Evolutionary conservation across 345 rosid genomes (phyloP).

Genomic region (Eucalyptus sp.): DNA sequence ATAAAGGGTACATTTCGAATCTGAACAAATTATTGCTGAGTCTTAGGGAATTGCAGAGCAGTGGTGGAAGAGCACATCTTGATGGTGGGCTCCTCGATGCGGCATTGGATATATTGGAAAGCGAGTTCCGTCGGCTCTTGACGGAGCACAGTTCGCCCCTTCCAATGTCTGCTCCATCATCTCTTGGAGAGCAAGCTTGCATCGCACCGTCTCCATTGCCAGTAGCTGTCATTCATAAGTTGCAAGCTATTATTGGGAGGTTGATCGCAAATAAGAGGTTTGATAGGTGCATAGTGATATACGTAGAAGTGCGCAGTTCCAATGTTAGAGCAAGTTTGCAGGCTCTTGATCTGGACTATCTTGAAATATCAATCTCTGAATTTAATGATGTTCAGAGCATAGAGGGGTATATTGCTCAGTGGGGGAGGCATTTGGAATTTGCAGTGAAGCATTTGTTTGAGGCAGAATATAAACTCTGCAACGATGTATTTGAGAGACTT

Average conservation of each 20-base stretch:
- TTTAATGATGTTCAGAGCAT: conserved; percentile 87
- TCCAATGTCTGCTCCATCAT: conserved; percentile 64
- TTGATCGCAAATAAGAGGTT: conserved; percentile 76
- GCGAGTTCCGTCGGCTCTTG: conserved; percentile 65
- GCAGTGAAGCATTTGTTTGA: conserved; percentile 97
- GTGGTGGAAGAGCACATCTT: conserved; percentile 23
- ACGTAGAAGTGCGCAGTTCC: conserved; percentile 77
- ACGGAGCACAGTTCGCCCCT: conserved; percentile 82
- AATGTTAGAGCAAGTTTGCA: conserved; percentile 89
- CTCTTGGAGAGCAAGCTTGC: conserved; percentile 53
- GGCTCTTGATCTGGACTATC: conserved; percentile 90
- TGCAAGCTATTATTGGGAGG: conserved; percentile 89
- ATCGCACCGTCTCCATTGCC: conserved; percentile 92
- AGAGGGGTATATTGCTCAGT: conserved; percentile 71
- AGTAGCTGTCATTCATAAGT: conserved; percentile 69
- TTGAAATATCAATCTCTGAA: conserved; percentile 80
- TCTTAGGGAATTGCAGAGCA: conserved; percentile 47
- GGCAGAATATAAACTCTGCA: conserved; percentile 90
- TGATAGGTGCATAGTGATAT: conserved; percentile 71
- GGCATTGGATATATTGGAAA: conserved; percentile 71
- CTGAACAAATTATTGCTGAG: conserved; percentile 57
- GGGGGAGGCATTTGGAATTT: conserved; percentile 99
- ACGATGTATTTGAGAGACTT: conserved; percentile 84
- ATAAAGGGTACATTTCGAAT: conserved; percentile 52
- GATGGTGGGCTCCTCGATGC: conserved; percentile 89